Evolutionary conservation across 2,329 filamentous ascomycete genomes (phyloP).

Genomic region (Alternaria gansuensis): DNA sequence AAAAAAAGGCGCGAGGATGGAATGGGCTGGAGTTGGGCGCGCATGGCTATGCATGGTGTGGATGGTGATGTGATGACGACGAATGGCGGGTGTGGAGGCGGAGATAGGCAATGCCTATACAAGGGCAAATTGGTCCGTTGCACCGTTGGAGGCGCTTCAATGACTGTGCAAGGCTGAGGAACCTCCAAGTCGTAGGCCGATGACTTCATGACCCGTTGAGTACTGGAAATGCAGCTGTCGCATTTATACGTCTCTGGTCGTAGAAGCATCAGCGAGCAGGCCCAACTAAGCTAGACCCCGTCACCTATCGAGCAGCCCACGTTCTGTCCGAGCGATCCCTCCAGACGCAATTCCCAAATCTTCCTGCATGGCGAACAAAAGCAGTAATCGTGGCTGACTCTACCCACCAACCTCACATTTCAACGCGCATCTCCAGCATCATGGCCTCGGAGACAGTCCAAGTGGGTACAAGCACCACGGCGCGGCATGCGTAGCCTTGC

Average conservation of each 20-base stretch:
- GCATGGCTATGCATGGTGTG: constrained; percentile 16
- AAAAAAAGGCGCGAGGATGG: constrained; percentile 21
- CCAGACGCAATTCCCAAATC: neutral
- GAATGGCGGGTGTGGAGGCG: constrained; percentile 11
- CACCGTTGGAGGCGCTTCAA: neutral
- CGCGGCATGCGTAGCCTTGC: constrained; percentile 35
- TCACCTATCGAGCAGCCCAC: constrained; percentile 27
- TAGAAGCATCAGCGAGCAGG: constrained; percentile 1
- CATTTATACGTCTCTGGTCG: neutral
- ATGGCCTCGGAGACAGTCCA: constrained; percentile 27
- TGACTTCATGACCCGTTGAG: neutral
- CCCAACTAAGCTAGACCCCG: neutral
- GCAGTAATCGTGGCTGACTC: neutral
- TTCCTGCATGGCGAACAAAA: neutral
- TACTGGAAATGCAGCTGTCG: neutral
- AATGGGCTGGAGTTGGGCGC: constrained; percentile 4
- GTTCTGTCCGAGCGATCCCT: constrained; percentile 5
- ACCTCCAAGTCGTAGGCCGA: neutral
- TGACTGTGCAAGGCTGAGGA: neutral
- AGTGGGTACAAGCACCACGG: constrained; percentile 28
- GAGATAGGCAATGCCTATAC: constrained; percentile 23
- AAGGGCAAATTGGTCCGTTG: constrained; percentile 12
- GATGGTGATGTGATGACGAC: constrained; percentile 25
- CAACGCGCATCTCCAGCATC: constrained; percentile 9
- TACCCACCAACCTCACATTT: constrained; percentile 5